These are phyloP conservation scores for Pythium brassicae DNA, from an alignment of 352 stramenopile species.

Conservation along the genomic window DNA sequence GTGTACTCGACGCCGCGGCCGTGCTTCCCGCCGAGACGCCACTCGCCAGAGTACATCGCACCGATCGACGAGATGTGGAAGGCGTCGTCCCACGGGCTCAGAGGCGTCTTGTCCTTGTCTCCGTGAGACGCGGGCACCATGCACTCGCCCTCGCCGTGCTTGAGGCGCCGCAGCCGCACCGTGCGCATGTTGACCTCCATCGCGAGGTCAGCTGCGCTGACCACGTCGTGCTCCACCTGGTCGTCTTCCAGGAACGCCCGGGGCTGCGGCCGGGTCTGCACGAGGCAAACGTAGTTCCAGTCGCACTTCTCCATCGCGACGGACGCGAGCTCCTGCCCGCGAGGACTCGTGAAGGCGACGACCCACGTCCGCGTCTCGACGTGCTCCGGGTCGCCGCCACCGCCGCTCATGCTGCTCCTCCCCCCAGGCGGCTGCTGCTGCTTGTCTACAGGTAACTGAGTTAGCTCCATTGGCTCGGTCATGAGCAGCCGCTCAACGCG, in stretches of 20 bases:
- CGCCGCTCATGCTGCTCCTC: slow-evolving; percentile 7
- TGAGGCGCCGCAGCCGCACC: slow-evolving; percentile 46
- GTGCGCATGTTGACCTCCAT: slow-evolving; percentile 68
- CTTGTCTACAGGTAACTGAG: slow-evolving; percentile 25
- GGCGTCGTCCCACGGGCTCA: slow-evolving; percentile 42
- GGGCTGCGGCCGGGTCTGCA: slow-evolving; percentile 47
- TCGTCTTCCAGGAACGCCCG: slow-evolving; percentile 57
- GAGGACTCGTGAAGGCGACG: slow-evolving; percentile 44
- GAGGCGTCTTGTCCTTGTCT: neutral
- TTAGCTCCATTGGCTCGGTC: slow-evolving; percentile 54
- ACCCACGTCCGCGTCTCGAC: slow-evolving; percentile 56
- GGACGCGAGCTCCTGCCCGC: slow-evolving; percentile 34
- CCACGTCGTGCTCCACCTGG: slow-evolving; percentile 35
- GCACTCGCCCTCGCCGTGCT: slow-evolving; percentile 45
- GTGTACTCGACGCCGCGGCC: slow-evolving; percentile 52
- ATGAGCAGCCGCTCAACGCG: slow-evolving; percentile 45
- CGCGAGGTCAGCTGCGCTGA: slow-evolving; percentile 40
- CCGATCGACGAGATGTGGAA: slow-evolving; percentile 71
- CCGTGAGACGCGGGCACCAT: slow-evolving; percentile 16
- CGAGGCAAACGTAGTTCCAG: slow-evolving; percentile 62
- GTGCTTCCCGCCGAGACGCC: slow-evolving; percentile 48
- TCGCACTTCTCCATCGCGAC: slow-evolving; percentile 55
- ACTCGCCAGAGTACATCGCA: slow-evolving; percentile 48
- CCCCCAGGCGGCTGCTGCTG: slow-evolving; percentile 1
- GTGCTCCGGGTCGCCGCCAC: neutral